Base-by-base conservation (phyloP, 1,139 yeast species). In the Dujonia santamariae region DNA sequence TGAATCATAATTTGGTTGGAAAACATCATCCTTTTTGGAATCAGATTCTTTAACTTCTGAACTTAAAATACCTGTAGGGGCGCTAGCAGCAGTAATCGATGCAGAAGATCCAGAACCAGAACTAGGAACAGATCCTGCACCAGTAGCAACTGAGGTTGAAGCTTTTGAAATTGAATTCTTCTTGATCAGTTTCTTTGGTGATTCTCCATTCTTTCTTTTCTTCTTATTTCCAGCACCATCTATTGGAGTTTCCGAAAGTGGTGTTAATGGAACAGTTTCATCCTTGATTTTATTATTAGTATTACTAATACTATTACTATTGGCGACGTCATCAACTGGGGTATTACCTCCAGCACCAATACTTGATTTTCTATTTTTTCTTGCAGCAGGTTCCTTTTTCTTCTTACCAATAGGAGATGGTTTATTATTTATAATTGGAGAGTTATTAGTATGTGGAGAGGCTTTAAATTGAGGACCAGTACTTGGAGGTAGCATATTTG, bases 231-330 rank as follows among this genome's bases (percentile, higher is more conserved):
- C 33, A 19, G 26, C 28, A n/a, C 26, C 25, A 13, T 58, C 61
- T 32, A 44, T 47, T 28, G 59, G 54, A 18, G 62, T 53, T 42
- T 65, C 75, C 5, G 71, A 61, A 1, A 70, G 61, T 9, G 74
- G 74, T 0, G 75, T 68, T 24, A 67, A 57, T 2, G 75, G 74
- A 2, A 67, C 58, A 7, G 61, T 50, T 41, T 63, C 61, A 33
- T 67, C 74, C 41, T 65, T 64, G 43, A 7, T 16, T n/a, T 24
- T 32, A 16, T 11, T 15, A 12, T 13, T 24, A n/a, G 11, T 15
- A 16, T 29, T 24, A 7, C 23, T 6, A 8, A 9, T 5, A 5
- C 19, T 15, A 8, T 25, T 28, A 43, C 35, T 36, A n/a, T 43
- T 46, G 12, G 38, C 31, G 9, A 43, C 39, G 28, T 31, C 40